A percentile compares a stretch with the other conserved stretches of the same genome.
Evolutionary conservation across 345 rosid species (phyloP).

Genomic region (Populus alba): DNA sequence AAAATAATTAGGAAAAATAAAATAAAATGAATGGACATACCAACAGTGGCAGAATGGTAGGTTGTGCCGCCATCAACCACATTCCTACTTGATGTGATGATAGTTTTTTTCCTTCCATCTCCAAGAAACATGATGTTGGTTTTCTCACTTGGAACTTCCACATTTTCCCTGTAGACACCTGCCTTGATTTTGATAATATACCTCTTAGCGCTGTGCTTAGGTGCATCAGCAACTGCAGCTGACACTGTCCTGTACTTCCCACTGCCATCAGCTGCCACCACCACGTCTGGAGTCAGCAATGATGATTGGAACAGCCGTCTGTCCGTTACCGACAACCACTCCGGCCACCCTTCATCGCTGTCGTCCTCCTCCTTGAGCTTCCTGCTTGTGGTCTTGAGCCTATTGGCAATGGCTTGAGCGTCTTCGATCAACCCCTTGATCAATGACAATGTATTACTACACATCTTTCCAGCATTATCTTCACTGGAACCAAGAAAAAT

Average conservation of each 20-base stretch:
- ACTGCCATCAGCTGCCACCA: slow-evolving; percentile 82
- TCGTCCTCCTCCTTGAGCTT: slow-evolving; percentile 38
- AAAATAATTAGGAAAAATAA: neutral
- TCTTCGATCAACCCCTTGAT: slow-evolving; percentile 23
- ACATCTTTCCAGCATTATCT: slow-evolving; percentile 45
- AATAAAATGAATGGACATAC: slow-evolving; percentile 30
- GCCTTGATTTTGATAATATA: too few relatives aligned
- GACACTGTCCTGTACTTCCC: too few relatives aligned
- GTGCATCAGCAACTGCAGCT: too few relatives aligned
- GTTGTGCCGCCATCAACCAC: slow-evolving; percentile 81
- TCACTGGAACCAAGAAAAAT: too few relatives aligned
- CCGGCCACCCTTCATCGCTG: slow-evolving; percentile 45
- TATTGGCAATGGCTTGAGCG: slow-evolving; percentile 13
- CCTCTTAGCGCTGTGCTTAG: too few relatives aligned
- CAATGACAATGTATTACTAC: slow-evolving; percentile 51
- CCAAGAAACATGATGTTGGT: slow-evolving; percentile 83
- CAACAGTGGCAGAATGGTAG: slow-evolving; percentile 89
- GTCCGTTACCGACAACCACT: slow-evolving; percentile 66
- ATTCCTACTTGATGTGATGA: slow-evolving; percentile 66
- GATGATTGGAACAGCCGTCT: slow-evolving; percentile 61
- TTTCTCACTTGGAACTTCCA: slow-evolving; percentile 65
- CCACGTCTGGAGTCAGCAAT: slow-evolving; percentile 50
- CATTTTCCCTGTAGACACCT: too few relatives aligned
- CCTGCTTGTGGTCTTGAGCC: slow-evolving; percentile 26
- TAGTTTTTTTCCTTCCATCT: slow-evolving; percentile 61